Evolutionary conservation across 2,329 filamentous ascomycete genomes (phyloP), one percentile per base, ranked within the genome.

Genomic region (Fusarium oxysporum): DNA sequence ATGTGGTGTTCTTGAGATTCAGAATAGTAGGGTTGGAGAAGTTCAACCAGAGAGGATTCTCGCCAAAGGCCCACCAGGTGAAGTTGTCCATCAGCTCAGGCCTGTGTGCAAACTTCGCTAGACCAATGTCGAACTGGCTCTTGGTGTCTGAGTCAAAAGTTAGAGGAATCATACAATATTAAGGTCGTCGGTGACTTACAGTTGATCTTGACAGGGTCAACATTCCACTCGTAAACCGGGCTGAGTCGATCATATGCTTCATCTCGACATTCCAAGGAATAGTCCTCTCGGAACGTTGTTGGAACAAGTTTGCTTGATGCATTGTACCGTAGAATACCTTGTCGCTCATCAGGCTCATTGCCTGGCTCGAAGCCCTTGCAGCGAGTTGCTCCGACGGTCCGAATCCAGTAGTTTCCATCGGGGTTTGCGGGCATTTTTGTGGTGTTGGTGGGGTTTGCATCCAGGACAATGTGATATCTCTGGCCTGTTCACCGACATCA

Each of bases 11-110:
- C 7, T 72, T 35, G 3, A 72, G 65, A 8, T 48, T 58, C 0
- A 68, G 23, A 7, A 72, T 72, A 1, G 70, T 70, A 1, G 70
- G 70, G 2, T 72, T 45, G 3, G 70, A 66, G 9, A 72, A 72
- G 43, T 72, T 59, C 6, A 72, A 14, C 70, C 70, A 72, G 8
- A 72, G 44, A 23, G 70, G 70, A 9, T 60, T 60, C 9, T 65
- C 48, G 6, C 63, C 63, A 11, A 65, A 65, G 1, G 63, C 60
- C 63, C 63, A 65, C 63, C 63, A 65, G 0, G 38, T 54, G 1
- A 65, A 65, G 0, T 28, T 44, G 3, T 65, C 61, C 12, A 33
- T 40, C 2, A 25, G 9, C 43, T 65, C 61, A 7, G 63, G 63
- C 6, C 60, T 57, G 1, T 65, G 28, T 17, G 14, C 32, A 6